Base-by-base conservation (phyloP, 495 filamentous ascomycete genomes). In the Hypoxylon perforatum region DNA sequence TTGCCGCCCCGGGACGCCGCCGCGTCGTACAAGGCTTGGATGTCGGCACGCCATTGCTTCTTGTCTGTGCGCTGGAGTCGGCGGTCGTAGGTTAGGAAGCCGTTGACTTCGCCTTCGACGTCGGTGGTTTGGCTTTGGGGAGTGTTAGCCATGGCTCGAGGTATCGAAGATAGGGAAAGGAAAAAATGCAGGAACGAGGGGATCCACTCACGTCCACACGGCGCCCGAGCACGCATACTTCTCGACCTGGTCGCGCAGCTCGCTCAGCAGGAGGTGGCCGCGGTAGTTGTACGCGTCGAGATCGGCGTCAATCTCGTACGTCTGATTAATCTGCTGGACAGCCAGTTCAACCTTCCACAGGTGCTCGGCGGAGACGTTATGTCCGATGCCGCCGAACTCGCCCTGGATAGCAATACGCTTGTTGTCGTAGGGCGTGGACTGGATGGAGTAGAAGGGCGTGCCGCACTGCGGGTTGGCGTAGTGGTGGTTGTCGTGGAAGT, bases 81-180 rank as follows among this genome's bases (percentile, higher is more conserved):
- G 2, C 89, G 85, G 74, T 91, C 88, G 57, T 90, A 90, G 1
- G 87, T 90, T 60, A 89, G 73, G 55, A 91, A 71, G 4, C 89
- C 89, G 65, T 91, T 91, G 45, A 90, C 85, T 74, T 91, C 89
- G n/a, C 87, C 88, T 72, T 91, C 89, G 9, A 91, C 88, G 67
- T 91, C 88, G 0, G 87, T 89, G 0, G 88, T 90, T 72, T 91
- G 88, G 14, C 88, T 90, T 77, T 0, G 21, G 25, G 21, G 25
- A 23, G 17, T 30, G 61, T 63, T 61, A 65, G 57, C 23, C 50
- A 39, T 39, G 8, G 3, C 41, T 35, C 36, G 5, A 1, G 11
- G 9, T n/a, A 23, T 9, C n/a, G n/a, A n/a, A n/a, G n/a, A 41
- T 4, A 18, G 36, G 5, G 6, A 44, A 25, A 11, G 36, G 12